Base-by-base conservation (phyloP, 768 basidiomycete species). In the Jaapia argillacea region DNA sequence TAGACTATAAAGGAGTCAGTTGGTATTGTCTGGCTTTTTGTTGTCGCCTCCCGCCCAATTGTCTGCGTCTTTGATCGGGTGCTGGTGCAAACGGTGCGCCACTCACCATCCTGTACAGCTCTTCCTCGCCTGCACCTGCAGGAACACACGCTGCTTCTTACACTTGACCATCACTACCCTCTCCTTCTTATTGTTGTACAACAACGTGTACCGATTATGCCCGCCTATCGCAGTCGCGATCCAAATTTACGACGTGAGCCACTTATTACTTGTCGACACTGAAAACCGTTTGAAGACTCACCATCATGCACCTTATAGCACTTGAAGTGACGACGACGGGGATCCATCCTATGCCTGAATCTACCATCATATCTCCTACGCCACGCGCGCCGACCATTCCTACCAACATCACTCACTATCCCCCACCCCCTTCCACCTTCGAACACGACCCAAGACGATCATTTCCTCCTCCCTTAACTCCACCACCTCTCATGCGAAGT, bases 241-340 rank as follows among this genome's bases (percentile, higher is more conserved):
- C 79, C 72, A 69, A 73, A 69, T 51, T 62, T 71, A 59, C 68
- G 66, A 58, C 60, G 71, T 70, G 43, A 66, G 68, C 28, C 10
- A 16, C 10, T 33, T 60, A 22, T n/a, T n/a, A 28, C 6, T 47
- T 44, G 43, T 44, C 42, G 40, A 14, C 37, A 14, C n/a, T 45
- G 5, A n/a, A 23, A 14, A 6, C 45, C 18, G 13, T 4, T 13
- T 25, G 31, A 10, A 10, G 10, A 6, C 51, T 14, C 47, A 43
- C 58, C 52, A 50, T 53, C 51, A 45, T 33, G 10, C 4, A 33
- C 24, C 42, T 41, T 45, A 14, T 55, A 83, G 79, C 77, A 70
- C 81, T 85, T 69, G 78, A 83, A 68, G 81, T 85, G n/a, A n/a
- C n/a, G 73, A 70, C 76, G 57, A 77, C 77, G 62, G 78, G 79